Evolutionary conservation across 345 rosid genomes (phyloP), one percentile per base, ranked within the genome.

Genomic region (Hibiscus trionum): DNA sequence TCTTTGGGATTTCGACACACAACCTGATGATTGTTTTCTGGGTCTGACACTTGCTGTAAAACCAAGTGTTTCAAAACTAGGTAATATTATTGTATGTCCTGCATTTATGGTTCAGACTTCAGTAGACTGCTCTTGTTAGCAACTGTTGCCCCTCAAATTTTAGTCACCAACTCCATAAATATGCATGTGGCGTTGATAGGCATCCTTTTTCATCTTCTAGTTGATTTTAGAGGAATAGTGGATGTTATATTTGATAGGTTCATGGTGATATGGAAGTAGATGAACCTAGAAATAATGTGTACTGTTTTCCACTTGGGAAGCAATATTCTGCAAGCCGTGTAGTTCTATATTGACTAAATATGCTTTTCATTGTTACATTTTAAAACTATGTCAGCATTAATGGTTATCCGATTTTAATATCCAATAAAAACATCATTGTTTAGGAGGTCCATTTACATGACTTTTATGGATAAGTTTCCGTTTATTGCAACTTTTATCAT

Each of bases 11-110:
- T 93, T 93, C 56, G 86, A 87, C 78, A 77, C 84, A 62, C 85
- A 91, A 82, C 80, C 90, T 67, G 97, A 93, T 72, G 98, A 93
- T 73, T 91, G 92, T 79, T 93, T 91, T 76, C 93, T 93, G 76
- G 98, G 97, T 75, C 80, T 93, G 83, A 88, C 98, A 1, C 82
- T 93, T 47, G 98, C 96, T 26, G 91, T 91, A 72, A 89, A 88
- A 74, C 98, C 97, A 70, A 93, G 95, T 78, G 81, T 85, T 75
- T 80, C 94, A 65, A 86, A 85, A 78, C 71, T 88, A 49, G 91
- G 97, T 93, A 82, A 81, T 16, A 49, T 50, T 27, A 5, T 68
- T 49, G 10, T 50, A 49, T 5, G 44, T 29, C 24, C 26, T 50
- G 44, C 37, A 3, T 29, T 29, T 49, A 8, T 47, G 29, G 35